phyloP scores from a whole-genome alignment of 129 eudicot genomes.

The Flaveria robusta region DNA sequence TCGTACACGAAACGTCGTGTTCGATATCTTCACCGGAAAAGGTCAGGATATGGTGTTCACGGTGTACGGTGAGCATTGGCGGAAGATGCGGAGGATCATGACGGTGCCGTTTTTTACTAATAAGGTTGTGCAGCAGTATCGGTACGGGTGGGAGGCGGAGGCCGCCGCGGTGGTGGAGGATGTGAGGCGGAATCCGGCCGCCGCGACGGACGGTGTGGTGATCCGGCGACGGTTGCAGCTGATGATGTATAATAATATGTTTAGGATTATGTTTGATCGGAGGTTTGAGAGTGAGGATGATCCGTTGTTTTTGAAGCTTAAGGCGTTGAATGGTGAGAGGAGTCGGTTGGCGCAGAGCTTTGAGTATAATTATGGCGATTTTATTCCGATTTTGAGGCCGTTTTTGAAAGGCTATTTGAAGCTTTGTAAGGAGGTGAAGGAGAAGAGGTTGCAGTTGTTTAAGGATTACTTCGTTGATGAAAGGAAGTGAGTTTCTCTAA shows the following conservation, averaged over 20 bases:
- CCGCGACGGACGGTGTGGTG: constrained; percentile 64
- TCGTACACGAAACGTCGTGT: constrained; percentile 78
- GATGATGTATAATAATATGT: constrained; percentile 89
- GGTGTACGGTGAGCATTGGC: constrained; percentile 89
- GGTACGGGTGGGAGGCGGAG: constrained; percentile 63
- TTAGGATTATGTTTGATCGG: constrained; percentile 76
- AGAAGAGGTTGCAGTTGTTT: constrained; percentile 74
- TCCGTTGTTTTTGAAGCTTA: constrained; percentile 46
- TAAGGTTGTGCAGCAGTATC: constrained; percentile 5
- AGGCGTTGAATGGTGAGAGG: constrained; percentile 73
- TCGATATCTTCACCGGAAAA: constrained; percentile 90
- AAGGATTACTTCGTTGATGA: constrained; percentile 83
- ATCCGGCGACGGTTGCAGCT: constrained; percentile 67
- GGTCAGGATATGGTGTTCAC: constrained; percentile 92
- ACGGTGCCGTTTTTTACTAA: constrained; percentile 14
- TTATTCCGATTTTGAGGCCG: constrained; percentile 84
- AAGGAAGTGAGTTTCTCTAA: constrained; percentile 61
- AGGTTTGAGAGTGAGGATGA: constrained; percentile 79
- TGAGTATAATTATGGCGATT: constrained; percentile 88
- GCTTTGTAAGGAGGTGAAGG: constrained; percentile 72
- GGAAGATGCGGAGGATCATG: constrained; percentile 91
- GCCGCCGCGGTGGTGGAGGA: constrained; percentile 76
- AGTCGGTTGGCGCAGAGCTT: constrained; percentile 40
- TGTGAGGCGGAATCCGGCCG: constrained; percentile 64
- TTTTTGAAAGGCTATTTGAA: constrained; percentile 77